Conservation (phyloP, 371 early-diverging fungal genomes). For the Rhizopus arrhizus region DNA sequence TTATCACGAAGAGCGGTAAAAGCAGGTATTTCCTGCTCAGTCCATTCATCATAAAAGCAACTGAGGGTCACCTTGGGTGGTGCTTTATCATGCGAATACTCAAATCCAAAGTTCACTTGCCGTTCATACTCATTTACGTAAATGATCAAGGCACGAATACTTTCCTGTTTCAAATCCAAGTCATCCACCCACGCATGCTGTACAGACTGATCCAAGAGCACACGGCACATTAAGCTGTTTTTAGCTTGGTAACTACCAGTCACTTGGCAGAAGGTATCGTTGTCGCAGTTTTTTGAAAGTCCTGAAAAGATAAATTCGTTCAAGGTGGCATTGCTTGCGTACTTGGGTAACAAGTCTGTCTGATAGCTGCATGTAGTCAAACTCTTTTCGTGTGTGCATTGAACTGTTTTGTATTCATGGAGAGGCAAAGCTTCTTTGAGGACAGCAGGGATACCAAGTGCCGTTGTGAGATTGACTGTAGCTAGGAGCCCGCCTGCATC, state of each 20-base stretch:
- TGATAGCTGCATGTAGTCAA: slow-evolving; percentile 37
- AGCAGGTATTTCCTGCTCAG: slow-evolving; percentile 39
- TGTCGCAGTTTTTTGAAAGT: slow-evolving; percentile 20
- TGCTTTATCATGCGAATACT: slow-evolving; percentile 23
- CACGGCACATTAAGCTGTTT: slow-evolving; percentile 46
- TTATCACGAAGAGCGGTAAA: slow-evolving; percentile 30
- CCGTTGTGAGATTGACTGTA: slow-evolving; percentile 34
- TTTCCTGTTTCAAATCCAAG: neutral
- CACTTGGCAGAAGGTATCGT: slow-evolving; percentile 17
- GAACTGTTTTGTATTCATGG: slow-evolving; percentile 28
- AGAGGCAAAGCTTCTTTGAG: slow-evolving; percentile 27
- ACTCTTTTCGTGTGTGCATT: slow-evolving; percentile 19
- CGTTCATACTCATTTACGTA: slow-evolving; percentile 45
- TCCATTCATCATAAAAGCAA: slow-evolving; percentile 55
- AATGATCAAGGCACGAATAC: slow-evolving; percentile 26
- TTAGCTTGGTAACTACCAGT: slow-evolving; percentile 30
- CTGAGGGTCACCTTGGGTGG: slow-evolving; percentile 28
- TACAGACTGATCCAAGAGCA: slow-evolving; percentile 26
- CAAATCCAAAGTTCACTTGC: slow-evolving; percentile 36
- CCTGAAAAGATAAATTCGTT: slow-evolving; percentile 26
- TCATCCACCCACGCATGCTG: slow-evolving; percentile 29
- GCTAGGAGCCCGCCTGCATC: slow-evolving; percentile 29
- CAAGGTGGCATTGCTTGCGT: slow-evolving; percentile 24
- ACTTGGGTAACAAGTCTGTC: slow-evolving; percentile 36
- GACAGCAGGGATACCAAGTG: slow-evolving; percentile 22